Conservation (phyloP, 768 basidiomycete genomes). For the Leccinum subgranulosum region DNA sequence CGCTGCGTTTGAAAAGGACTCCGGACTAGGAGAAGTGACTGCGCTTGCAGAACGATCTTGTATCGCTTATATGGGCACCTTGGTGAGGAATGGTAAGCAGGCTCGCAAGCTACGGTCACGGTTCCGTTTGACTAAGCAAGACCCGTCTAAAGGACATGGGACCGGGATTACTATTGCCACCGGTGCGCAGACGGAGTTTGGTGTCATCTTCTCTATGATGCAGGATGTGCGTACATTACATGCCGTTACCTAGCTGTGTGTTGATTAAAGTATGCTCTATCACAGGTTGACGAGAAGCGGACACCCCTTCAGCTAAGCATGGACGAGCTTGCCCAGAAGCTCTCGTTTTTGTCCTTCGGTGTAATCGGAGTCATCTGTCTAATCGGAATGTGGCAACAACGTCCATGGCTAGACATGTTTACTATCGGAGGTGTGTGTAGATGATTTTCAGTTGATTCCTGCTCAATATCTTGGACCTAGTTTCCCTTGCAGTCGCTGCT, state of each 20-base stretch:
- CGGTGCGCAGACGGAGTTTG: slow-evolving; percentile 88
- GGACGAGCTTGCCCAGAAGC: slow-evolving; percentile 93
- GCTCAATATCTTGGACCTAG: slow-evolving; percentile 39
- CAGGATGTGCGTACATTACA: slow-evolving; percentile 64
- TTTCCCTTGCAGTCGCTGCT: slow-evolving; percentile 96
- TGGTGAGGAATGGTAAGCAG: slow-evolving; percentile 78
- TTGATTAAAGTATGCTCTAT: not conserved
- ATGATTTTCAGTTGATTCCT: not conserved
- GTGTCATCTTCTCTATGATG: slow-evolving; percentile 97
- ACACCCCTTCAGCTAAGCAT: slow-evolving; percentile 92
- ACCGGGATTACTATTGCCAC: slow-evolving; percentile 84
- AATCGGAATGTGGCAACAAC: slow-evolving; percentile 80
- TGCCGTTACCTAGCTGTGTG: not conserved
- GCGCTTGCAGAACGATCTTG: slow-evolving; percentile 83
- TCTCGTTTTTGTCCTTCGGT: slow-evolving; percentile 89
- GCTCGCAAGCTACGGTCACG: not conserved
- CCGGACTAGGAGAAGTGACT: slow-evolving; percentile 39
- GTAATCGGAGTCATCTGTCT: slow-evolving; percentile 92
- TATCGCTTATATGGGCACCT: slow-evolving; percentile 93
- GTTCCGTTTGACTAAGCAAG: slow-evolving; percentile 3
- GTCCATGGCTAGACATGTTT: slow-evolving; percentile 97
- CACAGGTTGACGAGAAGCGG: slow-evolving; percentile 76
- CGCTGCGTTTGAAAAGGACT: slow-evolving; percentile 17
- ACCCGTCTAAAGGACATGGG: slow-evolving; percentile 58
- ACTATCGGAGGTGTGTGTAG: slow-evolving; percentile 84